Evolutionary conservation across 75 land plant species (phyloP), one percentile per base, ranked within the genome.

Genomic region (Isoetes taiwanensis): DNA sequence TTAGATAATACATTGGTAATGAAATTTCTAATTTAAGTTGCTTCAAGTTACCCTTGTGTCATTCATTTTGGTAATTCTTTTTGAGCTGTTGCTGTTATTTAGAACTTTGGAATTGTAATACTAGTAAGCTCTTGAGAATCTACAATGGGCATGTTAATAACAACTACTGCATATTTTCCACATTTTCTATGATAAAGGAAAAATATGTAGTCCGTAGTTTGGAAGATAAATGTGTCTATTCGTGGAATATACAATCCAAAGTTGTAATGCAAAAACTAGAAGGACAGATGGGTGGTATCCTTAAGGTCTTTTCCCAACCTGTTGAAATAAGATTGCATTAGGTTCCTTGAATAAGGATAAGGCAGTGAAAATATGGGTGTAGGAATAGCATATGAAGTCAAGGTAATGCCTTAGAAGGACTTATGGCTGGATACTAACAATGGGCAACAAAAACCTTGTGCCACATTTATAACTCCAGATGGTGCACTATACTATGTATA

Each of bases 161-260:
- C 40, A 78, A 78, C 54, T 90, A 60, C 61, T 86, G 91, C 73
- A 82, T 85, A 16, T 80, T 82, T 16, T 74, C 97, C 1, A 72
- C 93, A 23, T 90, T 90, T 55, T 90, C 93, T 21, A 77, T 86
- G 31, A 90, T 84, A n/a, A 80, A 82, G 61, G 91, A 84, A 58
- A 90, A 76, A 62, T 85, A 82, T 59, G 80, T 90, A 17, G 87
- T 86, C 5, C 82, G 97, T 64, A 87, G 97, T 12, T 90, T 91
- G 5, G 97, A 86, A 56, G 97, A 90, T 34, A 65, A 71, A 29
- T 73, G 76, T 57, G 73, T 90, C 14, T 90, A 86, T 57, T 56
- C 86, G 5, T 90, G 91, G 86, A 87, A 90, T 42, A 78, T 90
- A 1, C 97, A 90, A 70, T 57, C 75, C 0, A 70, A 69, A 46